phyloP scores from a whole-genome alignment of 331 rosid species.

The Quercus phellos region DNA sequence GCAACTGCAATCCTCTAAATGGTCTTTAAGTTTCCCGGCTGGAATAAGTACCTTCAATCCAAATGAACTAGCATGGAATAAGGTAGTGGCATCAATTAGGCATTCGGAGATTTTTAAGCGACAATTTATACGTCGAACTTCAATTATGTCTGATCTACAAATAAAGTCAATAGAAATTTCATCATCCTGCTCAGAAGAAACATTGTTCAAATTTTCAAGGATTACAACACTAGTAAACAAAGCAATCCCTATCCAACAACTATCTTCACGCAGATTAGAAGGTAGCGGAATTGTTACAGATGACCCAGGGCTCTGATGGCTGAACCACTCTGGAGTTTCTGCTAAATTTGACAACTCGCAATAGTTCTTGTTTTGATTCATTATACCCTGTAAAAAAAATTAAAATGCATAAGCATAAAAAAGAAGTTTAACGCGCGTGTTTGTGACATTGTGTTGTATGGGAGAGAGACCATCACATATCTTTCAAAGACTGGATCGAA shows the following conservation, averaged over 20 bases:
- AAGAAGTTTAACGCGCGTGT: too few species aligned
- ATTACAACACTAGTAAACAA: too few species aligned
- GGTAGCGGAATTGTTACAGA: too few species aligned
- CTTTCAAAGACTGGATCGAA: too few species aligned
- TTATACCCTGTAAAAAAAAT: too few species aligned
- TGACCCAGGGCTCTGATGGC: too few species aligned
- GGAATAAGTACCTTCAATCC: neutral
- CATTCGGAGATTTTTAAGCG: rapidly evolving
- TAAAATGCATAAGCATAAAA: too few species aligned
- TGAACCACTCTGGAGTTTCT: too few species aligned
- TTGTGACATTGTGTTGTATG: too few species aligned
- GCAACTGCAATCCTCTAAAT: neutral
- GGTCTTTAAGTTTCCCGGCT: neutral
- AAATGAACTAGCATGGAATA: neutral
- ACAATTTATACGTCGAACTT: neutral
- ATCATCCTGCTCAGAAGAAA: neutral
- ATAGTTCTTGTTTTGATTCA: rapidly evolving
- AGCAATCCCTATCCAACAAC: too few species aligned
- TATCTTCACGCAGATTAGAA: too few species aligned
- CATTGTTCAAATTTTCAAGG: neutral
- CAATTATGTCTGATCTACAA: neutral
- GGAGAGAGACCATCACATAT: rapidly evolving
- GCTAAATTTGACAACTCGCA: rapidly evolving
- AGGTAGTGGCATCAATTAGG: rapidly evolving
- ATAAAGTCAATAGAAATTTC: neutral